Evolutionary conservation across 768 basidiomycete genomes (phyloP).

Genomic region (Termitomyces sp.): DNA sequence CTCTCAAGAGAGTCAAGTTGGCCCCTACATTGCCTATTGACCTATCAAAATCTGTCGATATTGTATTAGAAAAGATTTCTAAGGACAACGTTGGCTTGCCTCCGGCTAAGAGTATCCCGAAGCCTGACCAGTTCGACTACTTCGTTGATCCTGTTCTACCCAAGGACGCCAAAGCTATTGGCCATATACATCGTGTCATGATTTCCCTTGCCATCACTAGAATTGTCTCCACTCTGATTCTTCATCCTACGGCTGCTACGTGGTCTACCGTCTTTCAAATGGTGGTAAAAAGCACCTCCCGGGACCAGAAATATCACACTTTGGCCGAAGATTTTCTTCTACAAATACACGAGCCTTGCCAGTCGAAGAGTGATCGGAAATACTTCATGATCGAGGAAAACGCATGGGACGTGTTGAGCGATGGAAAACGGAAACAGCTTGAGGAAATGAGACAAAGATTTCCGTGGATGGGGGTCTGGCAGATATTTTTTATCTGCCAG

Average conservation of each 20-base stretch:
- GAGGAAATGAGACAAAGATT: not conserved
- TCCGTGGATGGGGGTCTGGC: conserved; percentile 3
- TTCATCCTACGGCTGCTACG: not conserved
- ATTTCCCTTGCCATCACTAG: not conserved
- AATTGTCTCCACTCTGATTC: not conserved
- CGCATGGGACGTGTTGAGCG: not conserved
- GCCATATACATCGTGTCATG: not conserved
- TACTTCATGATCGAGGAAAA: not conserved
- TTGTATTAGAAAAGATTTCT: not conserved
- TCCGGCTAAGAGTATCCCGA: not conserved
- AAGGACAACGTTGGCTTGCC: not conserved
- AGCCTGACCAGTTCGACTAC: not conserved
- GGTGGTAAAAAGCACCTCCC: not conserved
- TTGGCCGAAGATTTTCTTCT: not conserved
- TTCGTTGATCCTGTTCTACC: not conserved
- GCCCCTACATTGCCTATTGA: not conserved
- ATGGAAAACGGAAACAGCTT: not conserved
- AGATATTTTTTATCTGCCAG: not conserved
- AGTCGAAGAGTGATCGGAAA: not conserved
- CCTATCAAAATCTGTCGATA: not conserved
- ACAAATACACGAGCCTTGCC: not conserved
- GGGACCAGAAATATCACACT: not conserved
- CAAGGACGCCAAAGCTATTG: conserved; percentile 2
- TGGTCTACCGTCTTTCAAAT: not conserved
- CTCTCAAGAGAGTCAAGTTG: not conserved